phyloP scores from a whole-genome alignment of 192 early-diverging fungal species.

The Linnemannia elongata region DNA sequence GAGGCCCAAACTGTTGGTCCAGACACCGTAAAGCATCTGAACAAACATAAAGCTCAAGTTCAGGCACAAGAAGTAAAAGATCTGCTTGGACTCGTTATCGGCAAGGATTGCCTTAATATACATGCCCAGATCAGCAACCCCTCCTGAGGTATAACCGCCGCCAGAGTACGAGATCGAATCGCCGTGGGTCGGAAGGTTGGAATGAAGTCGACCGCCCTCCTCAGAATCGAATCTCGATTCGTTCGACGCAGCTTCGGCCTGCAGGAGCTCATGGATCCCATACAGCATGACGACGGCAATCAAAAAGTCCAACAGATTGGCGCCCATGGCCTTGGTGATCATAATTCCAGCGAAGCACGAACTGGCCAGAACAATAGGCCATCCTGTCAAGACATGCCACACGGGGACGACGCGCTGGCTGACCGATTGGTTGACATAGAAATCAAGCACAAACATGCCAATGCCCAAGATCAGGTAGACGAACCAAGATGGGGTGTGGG shows the following conservation, averaged over 20 bases:
- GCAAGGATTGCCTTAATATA: slow-evolving; percentile 69
- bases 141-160: slow-evolving; percentile 20
- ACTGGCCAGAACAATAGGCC: slow-evolving; percentile 56
- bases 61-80: slow-evolving; percentile 93
- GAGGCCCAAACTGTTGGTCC: slow-evolving; percentile 89
- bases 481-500: slow-evolving; percentile 42
- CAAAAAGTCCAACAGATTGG: slow-evolving; percentile 51
- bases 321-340: slow-evolving; percentile 54
- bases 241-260: slow-evolving; percentile 27
- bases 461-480: slow-evolving; percentile 45
- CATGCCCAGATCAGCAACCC: slow-evolving; percentile 34
- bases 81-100: slow-evolving; percentile 87
- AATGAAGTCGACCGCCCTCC: slow-evolving; percentile 32
- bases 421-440: slow-evolving; percentile 56
- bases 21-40: slow-evolving; percentile 84
- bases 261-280: slow-evolving; percentile 55
- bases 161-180: slow-evolving; percentile 5
- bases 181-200: slow-evolving; percentile 58
- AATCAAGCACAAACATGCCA: slow-evolving; percentile 58
- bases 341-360: slow-evolving; percentile 46
- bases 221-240: slow-evolving; percentile 54
- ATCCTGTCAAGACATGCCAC: slow-evolving; percentile 53
- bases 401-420: slow-evolving; percentile 43
- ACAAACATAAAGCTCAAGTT: slow-evolving; percentile 95
- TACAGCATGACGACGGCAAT: slow-evolving; percentile 51